These are phyloP conservation scores for Lasiosphaeria miniovina DNA, from an alignment of 495 filamentous ascomycete species.

Conservation along the genomic window DNA sequence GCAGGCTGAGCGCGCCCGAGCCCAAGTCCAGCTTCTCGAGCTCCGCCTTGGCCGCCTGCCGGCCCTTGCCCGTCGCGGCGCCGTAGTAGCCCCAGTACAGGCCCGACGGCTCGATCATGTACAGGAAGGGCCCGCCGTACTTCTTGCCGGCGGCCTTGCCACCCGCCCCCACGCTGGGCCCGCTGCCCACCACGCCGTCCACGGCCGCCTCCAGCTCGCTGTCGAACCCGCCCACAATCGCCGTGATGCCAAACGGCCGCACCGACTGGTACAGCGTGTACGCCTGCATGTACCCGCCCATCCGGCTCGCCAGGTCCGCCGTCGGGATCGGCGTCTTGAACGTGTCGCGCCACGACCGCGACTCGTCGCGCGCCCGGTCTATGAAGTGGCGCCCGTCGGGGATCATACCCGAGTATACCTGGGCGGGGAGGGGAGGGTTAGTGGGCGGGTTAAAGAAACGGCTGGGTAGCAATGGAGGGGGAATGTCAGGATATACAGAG, in stretches of 20 bases:
- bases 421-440: background rate
- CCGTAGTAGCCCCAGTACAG: slow-evolving; percentile 99
- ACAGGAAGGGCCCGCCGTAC: slow-evolving; percentile 84
- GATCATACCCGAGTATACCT: slow-evolving; percentile 91
- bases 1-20: slow-evolving; percentile 59
- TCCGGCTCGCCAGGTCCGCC: slow-evolving; percentile 78
- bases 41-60: slow-evolving; percentile 94
- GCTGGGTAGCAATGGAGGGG: slow-evolving; percentile 1
- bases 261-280: slow-evolving; percentile 97
- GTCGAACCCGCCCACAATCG: slow-evolving; percentile 93
- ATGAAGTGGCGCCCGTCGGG: slow-evolving; percentile 95
- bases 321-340: slow-evolving; percentile 92
- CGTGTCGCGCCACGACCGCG: slow-evolving; percentile 76
- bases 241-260: slow-evolving; percentile 91
- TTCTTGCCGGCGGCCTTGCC: slow-evolving; percentile 72
- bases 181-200: slow-evolving; percentile 81
- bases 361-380: slow-evolving; percentile 90
- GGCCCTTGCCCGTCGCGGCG: slow-evolving; percentile 91
- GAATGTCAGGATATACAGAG: background rate
- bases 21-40: slow-evolving; percentile 93
- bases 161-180: slow-evolving; percentile 72
- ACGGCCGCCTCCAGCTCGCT: slow-evolving; percentile 72
- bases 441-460: background rate
- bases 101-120: slow-evolving; percentile 98
- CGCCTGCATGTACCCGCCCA: slow-evolving; percentile 93